Percentiles rank a stretch among this genome's conserved stretches.
phyloP scores from a whole-genome alignment of 208 protist genomes.

The Acanthamoeba healyi region DNA sequence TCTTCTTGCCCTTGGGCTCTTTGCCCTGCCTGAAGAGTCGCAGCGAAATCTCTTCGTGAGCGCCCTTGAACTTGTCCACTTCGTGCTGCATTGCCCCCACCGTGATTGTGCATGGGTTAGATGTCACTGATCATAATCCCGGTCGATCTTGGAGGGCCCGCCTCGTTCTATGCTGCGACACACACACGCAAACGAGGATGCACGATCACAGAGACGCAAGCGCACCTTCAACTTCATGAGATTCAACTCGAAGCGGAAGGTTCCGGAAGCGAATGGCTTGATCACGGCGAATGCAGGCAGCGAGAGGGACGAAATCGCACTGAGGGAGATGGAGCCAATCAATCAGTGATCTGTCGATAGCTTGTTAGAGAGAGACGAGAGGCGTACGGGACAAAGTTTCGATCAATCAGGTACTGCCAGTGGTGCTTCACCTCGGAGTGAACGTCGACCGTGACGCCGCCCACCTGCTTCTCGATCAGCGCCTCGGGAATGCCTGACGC shows the following conservation, averaged over 20 bases:
- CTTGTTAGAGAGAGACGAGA: too few species aligned
- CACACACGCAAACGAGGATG: too few species aligned
- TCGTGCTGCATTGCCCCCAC: background rate
- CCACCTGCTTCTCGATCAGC: conserved; percentile 20
- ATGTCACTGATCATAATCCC: too few species aligned
- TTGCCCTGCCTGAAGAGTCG: conserved; percentile 18
- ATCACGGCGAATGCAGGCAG: conserved; percentile 10
- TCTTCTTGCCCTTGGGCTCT: conserved; percentile 39
- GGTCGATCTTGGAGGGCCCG: too few species aligned
- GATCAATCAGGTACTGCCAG: conserved; percentile 17
- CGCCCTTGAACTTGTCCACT: conserved; percentile 23
- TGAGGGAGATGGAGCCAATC: background rate
- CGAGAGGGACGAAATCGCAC: background rate
- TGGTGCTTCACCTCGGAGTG: conserved; percentile 4
- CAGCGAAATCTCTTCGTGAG: background rate
- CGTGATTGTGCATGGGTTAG: too few species aligned
- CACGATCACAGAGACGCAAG: background rate
- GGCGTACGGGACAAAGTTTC: conserved; percentile 29
- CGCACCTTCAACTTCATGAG: conserved; percentile 8
- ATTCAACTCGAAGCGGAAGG: background rate
- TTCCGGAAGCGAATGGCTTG: background rate
- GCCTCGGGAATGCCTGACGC: background rate
- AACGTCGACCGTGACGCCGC: background rate
- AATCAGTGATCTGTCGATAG: too few species aligned
- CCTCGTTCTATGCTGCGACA: too few species aligned